A percentile compares a stretch with the other conserved stretches of the same genome.
phyloP scores from a whole-genome alignment of 108 stramenopile species.

The Ochromonas danica region DNA sequence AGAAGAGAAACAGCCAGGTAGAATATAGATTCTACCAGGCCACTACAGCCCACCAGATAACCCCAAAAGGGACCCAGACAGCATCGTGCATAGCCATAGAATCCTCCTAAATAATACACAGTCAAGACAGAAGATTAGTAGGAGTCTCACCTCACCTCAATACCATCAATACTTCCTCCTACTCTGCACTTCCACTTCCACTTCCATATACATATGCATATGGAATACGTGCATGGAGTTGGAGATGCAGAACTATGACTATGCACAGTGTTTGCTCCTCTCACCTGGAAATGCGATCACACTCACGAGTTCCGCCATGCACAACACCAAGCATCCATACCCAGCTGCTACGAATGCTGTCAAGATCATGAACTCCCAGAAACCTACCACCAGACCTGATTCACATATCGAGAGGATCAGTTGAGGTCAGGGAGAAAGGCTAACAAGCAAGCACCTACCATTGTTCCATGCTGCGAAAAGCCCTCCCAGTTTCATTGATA shows the following conservation, averaged over 20 bases:
- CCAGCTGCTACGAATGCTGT: neutral
- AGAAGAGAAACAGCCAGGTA: neutral
- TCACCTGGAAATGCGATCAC: neutral
- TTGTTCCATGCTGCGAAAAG: neutral
- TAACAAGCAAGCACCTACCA: neutral
- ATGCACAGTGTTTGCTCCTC: too few species aligned
- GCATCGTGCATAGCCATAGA: neutral
- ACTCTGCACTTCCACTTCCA: too few species aligned
- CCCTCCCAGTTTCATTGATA: neutral
- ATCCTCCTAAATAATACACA: too few species aligned
- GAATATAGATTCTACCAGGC: neutral
- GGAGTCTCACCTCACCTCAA: too few species aligned
- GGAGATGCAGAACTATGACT: too few species aligned
- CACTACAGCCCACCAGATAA: neutral
- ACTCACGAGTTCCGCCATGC: neutral
- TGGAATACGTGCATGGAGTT: too few species aligned
- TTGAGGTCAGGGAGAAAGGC: neutral
- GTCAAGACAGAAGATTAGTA: too few species aligned
- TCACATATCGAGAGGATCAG: neutral
- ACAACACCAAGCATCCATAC: neutral
- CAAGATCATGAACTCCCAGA: neutral
- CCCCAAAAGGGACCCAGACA: neutral
- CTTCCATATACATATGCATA: too few species aligned
- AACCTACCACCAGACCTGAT: neutral
- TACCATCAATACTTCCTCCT: too few species aligned